These are phyloP conservation scores for Backusella psychrophila DNA, from an alignment of 192 early-diverging fungal species.

Conservation along the genomic window DNA sequence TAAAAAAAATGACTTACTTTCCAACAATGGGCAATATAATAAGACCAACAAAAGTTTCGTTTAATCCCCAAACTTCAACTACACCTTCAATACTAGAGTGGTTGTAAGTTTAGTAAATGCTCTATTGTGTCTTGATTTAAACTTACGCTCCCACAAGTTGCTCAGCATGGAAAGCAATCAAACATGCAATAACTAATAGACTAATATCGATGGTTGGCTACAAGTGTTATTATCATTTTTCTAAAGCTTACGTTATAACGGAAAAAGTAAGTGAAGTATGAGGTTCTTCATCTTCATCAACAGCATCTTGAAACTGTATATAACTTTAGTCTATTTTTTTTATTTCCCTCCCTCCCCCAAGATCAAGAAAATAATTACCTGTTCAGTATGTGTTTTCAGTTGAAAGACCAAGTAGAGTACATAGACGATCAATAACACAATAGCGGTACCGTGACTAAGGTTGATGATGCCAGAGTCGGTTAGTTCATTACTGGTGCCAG, in stretches of 20 bases:
- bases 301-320: constrained; percentile 37
- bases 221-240: no score
- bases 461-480: constrained; percentile 43
- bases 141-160: constrained; percentile 69
- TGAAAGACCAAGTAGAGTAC: constrained; percentile 79
- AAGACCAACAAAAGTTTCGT: constrained; percentile 86
- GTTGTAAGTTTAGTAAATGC: background rate
- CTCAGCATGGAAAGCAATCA: constrained; percentile 79
- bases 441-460: constrained; percentile 64
- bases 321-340: background rate
- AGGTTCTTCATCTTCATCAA: constrained; percentile 58
- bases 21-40: constrained; percentile 90
- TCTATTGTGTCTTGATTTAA: constrained; percentile 2
- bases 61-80: constrained; percentile 62
- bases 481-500: constrained; percentile 40
- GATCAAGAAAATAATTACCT: constrained; percentile 31
- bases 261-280: constrained; percentile 58
- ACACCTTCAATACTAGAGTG: constrained; percentile 60
- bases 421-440: constrained; percentile 69
- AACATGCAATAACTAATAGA: constrained; percentile 57
- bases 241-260: constrained; percentile 33
- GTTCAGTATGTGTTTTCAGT: constrained; percentile 78
- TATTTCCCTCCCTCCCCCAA: background rate
- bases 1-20: constrained; percentile 53
- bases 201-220: background rate